Percentiles rank a stretch among this genome's conserved stretches.
These are phyloP conservation scores for Quercus wislizeni DNA, from an alignment of 306 rosid species.

Conservation along the genomic window DNA sequence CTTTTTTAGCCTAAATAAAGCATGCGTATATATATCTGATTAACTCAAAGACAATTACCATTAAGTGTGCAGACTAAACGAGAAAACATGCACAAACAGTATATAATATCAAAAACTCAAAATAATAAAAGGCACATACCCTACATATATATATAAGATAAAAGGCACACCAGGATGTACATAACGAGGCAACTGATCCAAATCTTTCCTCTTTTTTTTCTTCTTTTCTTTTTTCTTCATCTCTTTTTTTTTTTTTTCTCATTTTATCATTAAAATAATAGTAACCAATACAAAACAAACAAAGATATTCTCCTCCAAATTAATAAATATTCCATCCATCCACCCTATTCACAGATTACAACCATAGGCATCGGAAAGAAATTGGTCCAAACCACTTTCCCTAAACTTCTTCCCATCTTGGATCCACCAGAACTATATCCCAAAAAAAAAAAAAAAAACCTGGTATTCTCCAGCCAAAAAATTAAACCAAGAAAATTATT, in stretches of 20 bases:
- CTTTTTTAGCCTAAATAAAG: too few relatives aligned
- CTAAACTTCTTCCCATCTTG: background rate
- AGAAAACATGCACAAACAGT: background rate
- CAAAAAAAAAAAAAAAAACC: too few relatives aligned
- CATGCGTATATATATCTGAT: too few relatives aligned
- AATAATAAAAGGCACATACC: background rate
- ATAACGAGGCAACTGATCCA: background rate
- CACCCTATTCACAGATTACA: background rate
- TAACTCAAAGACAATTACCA: too few relatives aligned
- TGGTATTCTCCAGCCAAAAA: background rate
- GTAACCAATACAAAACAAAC: background rate
- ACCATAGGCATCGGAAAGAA: background rate
- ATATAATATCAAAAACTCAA: background rate
- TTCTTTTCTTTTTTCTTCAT: background rate
- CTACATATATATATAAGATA: background rate
- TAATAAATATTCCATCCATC: too few relatives aligned
- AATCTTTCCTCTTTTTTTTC: background rate
- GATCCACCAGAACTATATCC: background rate
- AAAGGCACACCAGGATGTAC: background rate
- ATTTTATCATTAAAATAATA: background rate
- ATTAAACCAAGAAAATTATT: background rate
- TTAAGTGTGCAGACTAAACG: too few relatives aligned
- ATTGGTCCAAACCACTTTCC: background rate
- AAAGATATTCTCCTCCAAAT: background rate
- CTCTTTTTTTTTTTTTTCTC: background rate